Conservation (phyloP, 129 eudicot genomes). For the Artemisia tridentata region DNA sequence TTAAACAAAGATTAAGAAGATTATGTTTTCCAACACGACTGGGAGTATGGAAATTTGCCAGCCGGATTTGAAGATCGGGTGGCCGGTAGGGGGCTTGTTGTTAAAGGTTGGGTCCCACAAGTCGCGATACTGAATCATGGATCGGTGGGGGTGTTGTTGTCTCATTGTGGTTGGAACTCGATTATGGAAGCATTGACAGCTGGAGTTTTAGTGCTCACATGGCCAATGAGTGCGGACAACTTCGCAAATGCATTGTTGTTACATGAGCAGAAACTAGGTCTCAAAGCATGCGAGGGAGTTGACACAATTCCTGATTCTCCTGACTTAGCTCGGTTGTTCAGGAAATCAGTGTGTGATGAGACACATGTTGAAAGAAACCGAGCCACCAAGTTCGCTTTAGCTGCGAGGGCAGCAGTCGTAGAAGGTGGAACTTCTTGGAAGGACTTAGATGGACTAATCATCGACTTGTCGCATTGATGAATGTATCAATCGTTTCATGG, state of each 20-base stretch:
- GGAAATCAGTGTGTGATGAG: conserved; percentile 20
- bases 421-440: conserved; percentile 49
- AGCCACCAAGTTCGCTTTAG: conserved; percentile 28
- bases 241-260: conserved; percentile 42
- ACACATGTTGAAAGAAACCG: conserved; percentile 33
- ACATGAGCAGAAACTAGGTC: conserved; percentile 52
- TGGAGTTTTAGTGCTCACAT: conserved; percentile 59
- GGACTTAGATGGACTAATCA: conserved; percentile 35
- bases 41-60: conserved; percentile 42
- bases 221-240: conserved; percentile 85
- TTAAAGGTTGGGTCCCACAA: conserved; percentile 74
- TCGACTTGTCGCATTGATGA: conserved; percentile 14
- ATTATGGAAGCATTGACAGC: conserved; percentile 53
- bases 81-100: conserved; percentile 50
- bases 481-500: no score
- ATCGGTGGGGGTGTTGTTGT: conserved; percentile 52
- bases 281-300: conserved; percentile 47
- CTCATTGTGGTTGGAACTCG: conserved; percentile 85
- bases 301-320: conserved; percentile 41
- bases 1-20: no score
- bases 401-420: conserved; percentile 34
- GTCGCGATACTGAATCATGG: conserved; percentile 56
- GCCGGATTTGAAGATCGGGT: conserved; percentile 62
- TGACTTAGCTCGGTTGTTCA: conserved; percentile 42
- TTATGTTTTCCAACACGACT: no score